Conservation (phyloP, 2,329 filamentous ascomycete genomes). For the Colletotrichum ledebouriae region DNA sequence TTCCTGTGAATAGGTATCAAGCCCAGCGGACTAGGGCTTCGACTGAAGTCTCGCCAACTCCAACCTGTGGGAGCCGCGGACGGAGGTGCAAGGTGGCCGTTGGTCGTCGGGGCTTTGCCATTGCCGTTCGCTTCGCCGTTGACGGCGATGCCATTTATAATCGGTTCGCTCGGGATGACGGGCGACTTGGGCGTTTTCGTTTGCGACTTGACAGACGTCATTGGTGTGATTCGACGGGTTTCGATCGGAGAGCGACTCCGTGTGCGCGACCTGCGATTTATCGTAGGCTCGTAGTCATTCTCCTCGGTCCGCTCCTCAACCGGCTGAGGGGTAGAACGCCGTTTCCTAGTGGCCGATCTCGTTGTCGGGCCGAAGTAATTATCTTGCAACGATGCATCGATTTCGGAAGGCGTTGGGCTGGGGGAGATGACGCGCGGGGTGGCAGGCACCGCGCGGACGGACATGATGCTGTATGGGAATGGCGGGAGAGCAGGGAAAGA, state of each 20-base stretch:
- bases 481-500: slow-evolving; percentile 69
- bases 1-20: slow-evolving; percentile 95
- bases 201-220: slow-evolving; percentile 63
- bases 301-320: slow-evolving; percentile 68
- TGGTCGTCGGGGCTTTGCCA: slow-evolving; percentile 54
- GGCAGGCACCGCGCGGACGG: slow-evolving; percentile 72
- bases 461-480: slow-evolving; percentile 67
- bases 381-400: slow-evolving; percentile 66
- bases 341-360: slow-evolving; percentile 76
- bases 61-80: slow-evolving; percentile 71
- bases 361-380: slow-evolving; percentile 81
- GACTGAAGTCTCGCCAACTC: slow-evolving; percentile 88
- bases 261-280: slow-evolving; percentile 73
- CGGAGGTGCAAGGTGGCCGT: slow-evolving; percentile 78
- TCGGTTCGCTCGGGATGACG: slow-evolving; percentile 42
- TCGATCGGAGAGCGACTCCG: slow-evolving; percentile 78
- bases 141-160: slow-evolving; percentile 44
- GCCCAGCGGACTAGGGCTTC: slow-evolving; percentile 92
- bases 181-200: slow-evolving; percentile 50
- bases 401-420: slow-evolving; percentile 80
- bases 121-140: slow-evolving; percentile 46
- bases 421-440: slow-evolving; percentile 92
- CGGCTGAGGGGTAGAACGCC: slow-evolving; percentile 67
- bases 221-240: slow-evolving; percentile 63
- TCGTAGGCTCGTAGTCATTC: slow-evolving; percentile 56